phyloP scores from a whole-genome alignment of 305 asterid species.

The Fraxinus xanthoxyloides region DNA sequence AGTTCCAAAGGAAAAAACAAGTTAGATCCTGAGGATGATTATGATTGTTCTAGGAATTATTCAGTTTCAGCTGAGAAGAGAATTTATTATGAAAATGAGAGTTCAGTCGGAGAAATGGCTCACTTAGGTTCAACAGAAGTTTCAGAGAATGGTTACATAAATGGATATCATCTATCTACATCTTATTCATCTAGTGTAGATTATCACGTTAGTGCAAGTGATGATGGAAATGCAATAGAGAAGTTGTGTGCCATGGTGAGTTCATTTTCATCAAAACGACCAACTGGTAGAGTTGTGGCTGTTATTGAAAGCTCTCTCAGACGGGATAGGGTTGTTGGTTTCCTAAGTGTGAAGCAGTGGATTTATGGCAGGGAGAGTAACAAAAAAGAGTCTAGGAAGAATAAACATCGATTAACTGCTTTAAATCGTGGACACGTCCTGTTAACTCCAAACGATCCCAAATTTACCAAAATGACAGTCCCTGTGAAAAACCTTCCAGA shows the following conservation, averaged over 20 bases:
- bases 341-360: conserved; percentile 68
- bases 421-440: conserved; percentile 44
- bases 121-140: conserved; percentile 20
- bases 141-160: conserved; percentile 26
- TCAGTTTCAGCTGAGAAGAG: conserved; percentile 19
- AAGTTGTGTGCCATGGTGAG: conserved; percentile 40
- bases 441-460: conserved; percentile 66
- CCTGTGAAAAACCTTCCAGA: conserved; percentile 54
- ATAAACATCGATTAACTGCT: conserved; percentile 32
- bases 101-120: conserved; percentile 29
- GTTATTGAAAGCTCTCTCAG: conserved; percentile 56
- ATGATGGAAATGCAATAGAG: conserved; percentile 38
- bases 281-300: conserved; percentile 82
- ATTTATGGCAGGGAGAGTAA: conserved; percentile 40
- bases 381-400: conserved; percentile 53
- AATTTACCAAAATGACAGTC: conserved; percentile 69
- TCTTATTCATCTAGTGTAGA: conserved; percentile 23
- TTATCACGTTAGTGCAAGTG: conserved; percentile 25
- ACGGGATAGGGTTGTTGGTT: conserved; percentile 64
- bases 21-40: conserved; percentile 24
- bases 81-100: conserved; percentile 17
- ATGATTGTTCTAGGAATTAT: conserved; percentile 23
- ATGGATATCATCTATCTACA: conserved; percentile 23
- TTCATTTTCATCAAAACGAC: conserved; percentile 67
- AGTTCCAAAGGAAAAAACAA: conserved; percentile 44